Conservation (phyloP, 2,329 filamentous ascomycete genomes). For the Tothia fuscella region DNA sequence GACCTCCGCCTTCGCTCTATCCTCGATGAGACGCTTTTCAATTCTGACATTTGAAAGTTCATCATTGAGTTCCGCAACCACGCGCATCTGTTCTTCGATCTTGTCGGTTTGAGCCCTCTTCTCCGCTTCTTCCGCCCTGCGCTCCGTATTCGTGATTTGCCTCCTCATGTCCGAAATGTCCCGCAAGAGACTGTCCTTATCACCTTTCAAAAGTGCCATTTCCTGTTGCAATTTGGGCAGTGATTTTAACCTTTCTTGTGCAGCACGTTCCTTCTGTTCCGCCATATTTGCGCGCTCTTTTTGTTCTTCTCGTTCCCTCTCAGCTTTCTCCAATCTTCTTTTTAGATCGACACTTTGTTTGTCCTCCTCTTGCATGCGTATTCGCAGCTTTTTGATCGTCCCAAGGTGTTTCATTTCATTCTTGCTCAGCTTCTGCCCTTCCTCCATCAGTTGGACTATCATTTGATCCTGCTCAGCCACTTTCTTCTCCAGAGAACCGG, state of each 20-base stretch:
- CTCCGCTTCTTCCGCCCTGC: constrained; percentile 55
- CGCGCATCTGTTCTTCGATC: constrained; percentile 51
- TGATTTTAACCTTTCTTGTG: constrained; percentile 42
- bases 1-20: constrained; percentile 58
- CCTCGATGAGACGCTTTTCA: constrained; percentile 64
- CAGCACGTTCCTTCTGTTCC: constrained; percentile 45
- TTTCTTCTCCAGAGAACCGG: constrained; percentile 61
- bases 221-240: constrained; percentile 43
- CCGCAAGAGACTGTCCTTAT: constrained; percentile 50
- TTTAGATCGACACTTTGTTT: constrained; percentile 41
- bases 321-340: constrained; percentile 51
- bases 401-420: constrained; percentile 75
- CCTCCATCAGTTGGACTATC: constrained; percentile 80
- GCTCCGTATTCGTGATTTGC: constrained; percentile 56
- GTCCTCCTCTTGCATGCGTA: constrained; percentile 38
- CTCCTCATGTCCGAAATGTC: constrained; percentile 56
- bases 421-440: constrained; percentile 78
- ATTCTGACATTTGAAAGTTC: constrained; percentile 54
- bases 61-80: constrained; percentile 44
- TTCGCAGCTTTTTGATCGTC: constrained; percentile 67
- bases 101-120: constrained; percentile 55
- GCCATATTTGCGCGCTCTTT: constrained; percentile 49
- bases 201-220: constrained; percentile 48
- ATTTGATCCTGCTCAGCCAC: constrained; percentile 82
- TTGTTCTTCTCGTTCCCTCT: constrained; percentile 51